Evolutionary conservation across 2,329 filamentous ascomycete species (phyloP).

Genomic region (Colletotrichum sp.): DNA sequence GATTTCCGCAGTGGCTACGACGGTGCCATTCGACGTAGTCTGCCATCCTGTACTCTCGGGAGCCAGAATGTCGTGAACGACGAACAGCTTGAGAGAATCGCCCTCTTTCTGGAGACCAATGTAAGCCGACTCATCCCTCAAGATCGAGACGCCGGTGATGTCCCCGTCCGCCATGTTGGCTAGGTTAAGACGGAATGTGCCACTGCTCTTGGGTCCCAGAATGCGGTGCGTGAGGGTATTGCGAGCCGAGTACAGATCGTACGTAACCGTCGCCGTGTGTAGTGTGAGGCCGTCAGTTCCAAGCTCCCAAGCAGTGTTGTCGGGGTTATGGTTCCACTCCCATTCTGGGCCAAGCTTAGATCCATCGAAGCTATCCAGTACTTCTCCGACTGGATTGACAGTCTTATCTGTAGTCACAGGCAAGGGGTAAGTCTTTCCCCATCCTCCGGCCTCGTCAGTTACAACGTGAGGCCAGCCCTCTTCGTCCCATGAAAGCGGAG

Average conservation of each 20-base stretch:
- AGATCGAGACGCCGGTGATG: conserved; percentile 52
- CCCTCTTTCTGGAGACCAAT: conserved; percentile 47
- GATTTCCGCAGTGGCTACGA: conserved; percentile 7
- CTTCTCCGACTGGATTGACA: conserved; percentile 10
- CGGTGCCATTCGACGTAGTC: conserved; percentile 31
- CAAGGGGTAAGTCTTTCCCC: conserved; percentile 44
- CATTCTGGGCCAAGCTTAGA: conserved; percentile 46
- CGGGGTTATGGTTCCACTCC: conserved; percentile 68
- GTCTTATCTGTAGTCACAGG: conserved; percentile 25
- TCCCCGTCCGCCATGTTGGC: conserved; percentile 54
- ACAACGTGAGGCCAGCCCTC: conserved; percentile 51
- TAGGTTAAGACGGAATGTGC: conserved; percentile 54
- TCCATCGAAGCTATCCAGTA: conserved; percentile 27
- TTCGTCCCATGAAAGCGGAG: conserved; percentile 53
- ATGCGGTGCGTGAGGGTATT: conserved; percentile 53
- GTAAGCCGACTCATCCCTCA: conserved; percentile 57
- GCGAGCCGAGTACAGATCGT: conserved; percentile 49
- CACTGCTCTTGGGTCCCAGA: conserved; percentile 47
- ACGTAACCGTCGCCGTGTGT: conserved; percentile 53
- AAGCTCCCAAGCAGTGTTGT: conserved; percentile 49
- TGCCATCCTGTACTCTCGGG: conserved; percentile 31
- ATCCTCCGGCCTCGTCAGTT: conserved; percentile 41
- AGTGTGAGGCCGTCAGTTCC: conserved; percentile 43
- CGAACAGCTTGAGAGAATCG: conserved; percentile 29
- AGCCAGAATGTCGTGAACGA: conserved; percentile 33